These are phyloP conservation scores for Chondrostereum purpureum DNA, from an alignment of 1,284 basidiomycete genomes.

Conservation along the genomic window DNA sequence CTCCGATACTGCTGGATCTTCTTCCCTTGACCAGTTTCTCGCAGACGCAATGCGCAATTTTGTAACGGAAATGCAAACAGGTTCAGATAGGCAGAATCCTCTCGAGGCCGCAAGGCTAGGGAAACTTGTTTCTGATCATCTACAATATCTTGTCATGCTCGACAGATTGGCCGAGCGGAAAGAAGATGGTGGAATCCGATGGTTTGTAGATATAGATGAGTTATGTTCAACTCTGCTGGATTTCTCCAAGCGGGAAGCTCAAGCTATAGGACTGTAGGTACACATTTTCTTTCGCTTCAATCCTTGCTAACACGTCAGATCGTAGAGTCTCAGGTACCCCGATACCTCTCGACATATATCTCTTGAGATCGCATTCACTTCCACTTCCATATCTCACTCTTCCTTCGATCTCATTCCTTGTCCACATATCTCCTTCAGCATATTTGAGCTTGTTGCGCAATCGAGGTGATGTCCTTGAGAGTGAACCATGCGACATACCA, in stretches of 20 bases:
- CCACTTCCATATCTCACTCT: constrained; percentile 61
- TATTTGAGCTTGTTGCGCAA: constrained; percentile 56
- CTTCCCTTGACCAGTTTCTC: constrained; percentile 57
- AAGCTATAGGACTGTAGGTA: constrained; percentile 45
- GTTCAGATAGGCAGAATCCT: constrained; percentile 42
- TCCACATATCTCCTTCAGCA: constrained; percentile 57
- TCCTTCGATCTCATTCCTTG: constrained; percentile 65
- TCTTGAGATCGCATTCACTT: constrained; percentile 55
- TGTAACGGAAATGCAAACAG: constrained; percentile 53
- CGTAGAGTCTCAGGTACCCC: constrained; percentile 23
- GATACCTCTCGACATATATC: constrained; percentile 60
- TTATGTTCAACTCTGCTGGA: constrained; percentile 42
- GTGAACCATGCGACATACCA: constrained; percentile 41
- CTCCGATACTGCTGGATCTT: constrained; percentile 42
- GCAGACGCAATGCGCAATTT: constrained; percentile 47
- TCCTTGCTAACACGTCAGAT: too few relatives aligned
- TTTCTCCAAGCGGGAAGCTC: constrained; percentile 48
- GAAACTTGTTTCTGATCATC: constrained; percentile 41
- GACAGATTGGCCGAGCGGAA: constrained; percentile 56
- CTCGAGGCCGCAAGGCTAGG: constrained; percentile 43
- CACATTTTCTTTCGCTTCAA: constrained; percentile 19
- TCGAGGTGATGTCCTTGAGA: background rate
- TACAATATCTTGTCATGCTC: constrained; percentile 66
- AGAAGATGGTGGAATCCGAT: constrained; percentile 58
- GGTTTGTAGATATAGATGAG: constrained; percentile 63